Evolutionary conservation across 192 early-diverging fungal genomes (phyloP).

Genomic region (Coemansia guatemalensis): DNA sequence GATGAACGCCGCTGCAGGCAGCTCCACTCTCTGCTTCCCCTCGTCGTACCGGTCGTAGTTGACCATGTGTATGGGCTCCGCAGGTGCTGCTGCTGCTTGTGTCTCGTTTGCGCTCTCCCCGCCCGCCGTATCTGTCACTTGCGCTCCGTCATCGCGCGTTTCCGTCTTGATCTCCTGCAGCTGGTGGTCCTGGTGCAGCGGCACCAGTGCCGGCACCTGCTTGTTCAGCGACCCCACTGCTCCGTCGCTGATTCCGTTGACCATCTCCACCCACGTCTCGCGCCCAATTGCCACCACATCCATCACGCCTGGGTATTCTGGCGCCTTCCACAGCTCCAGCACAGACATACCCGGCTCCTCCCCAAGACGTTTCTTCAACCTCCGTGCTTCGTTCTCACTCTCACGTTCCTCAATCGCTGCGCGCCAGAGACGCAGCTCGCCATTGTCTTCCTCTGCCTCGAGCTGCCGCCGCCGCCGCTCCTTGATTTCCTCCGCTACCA

Average conservation of each 20-base stretch:
- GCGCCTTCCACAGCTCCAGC: constrained; percentile 46
- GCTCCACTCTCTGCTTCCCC: constrained; percentile 4
- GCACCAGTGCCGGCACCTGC: constrained; percentile 28
- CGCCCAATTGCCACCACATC: constrained; percentile 50
- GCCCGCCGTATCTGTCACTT: constrained; percentile 30
- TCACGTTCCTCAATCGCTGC: constrained; percentile 38
- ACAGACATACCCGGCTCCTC: constrained; percentile 22
- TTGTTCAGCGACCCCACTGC: constrained; percentile 41
- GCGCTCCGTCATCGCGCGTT: constrained; percentile 8
- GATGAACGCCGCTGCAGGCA: constrained; percentile 47
- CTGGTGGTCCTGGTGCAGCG: constrained; percentile 28
- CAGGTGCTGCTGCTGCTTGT: background rate
- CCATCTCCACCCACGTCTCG: constrained; percentile 46
- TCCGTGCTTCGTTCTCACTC: constrained; percentile 36
- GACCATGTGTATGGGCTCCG: constrained; percentile 13
- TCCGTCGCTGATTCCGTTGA: constrained; percentile 52
- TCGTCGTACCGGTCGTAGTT: constrained; percentile 47
- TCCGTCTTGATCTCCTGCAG: constrained; percentile 10
- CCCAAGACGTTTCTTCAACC: constrained; percentile 20
- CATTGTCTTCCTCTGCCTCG: constrained; percentile 31
- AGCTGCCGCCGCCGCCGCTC: constrained; percentile 42
- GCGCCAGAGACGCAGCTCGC: constrained; percentile 45
- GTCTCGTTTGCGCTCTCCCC: background rate
- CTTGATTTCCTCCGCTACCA: constrained; percentile 45
- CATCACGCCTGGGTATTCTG: constrained; percentile 46